These are phyloP conservation scores for Arxiozyma slooffiae DNA, from an alignment of 1,139 yeast genomes.

Conservation along the genomic window DNA sequence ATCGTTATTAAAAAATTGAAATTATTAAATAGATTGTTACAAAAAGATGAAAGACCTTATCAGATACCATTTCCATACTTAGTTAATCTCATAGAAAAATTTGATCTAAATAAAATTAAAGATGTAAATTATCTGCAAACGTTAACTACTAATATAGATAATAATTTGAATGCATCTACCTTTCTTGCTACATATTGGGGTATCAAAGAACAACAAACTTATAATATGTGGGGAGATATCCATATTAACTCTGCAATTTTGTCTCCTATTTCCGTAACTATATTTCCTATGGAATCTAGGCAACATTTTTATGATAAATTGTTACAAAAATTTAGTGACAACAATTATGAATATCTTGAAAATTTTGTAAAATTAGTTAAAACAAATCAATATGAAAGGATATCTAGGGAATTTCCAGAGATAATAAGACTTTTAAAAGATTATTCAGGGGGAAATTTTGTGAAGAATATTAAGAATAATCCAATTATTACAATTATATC, in stretches of 20 bases:
- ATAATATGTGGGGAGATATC: slow-evolving; percentile 25
- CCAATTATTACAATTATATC: slow-evolving; percentile 7
- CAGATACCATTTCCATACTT: slow-evolving; percentile 44
- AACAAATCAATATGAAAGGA: slow-evolving; percentile 6
- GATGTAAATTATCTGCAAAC: slow-evolving; percentile 6
- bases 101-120: slow-evolving; percentile 19
- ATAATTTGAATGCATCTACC: slow-evolving; percentile 10
- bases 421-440: slow-evolving; percentile 17
- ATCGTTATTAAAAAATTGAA: slow-evolving; percentile 38
- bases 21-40: slow-evolving; percentile 45
- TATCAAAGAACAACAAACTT: slow-evolving; percentile 22
- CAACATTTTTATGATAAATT: slow-evolving; percentile 17
- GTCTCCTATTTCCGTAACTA: slow-evolving; percentile 25
- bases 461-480: slow-evolving; percentile 11
- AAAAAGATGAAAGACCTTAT: slow-evolving; percentile 39
- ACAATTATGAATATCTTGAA: slow-evolving; percentile 12
- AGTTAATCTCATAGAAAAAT: slow-evolving; percentile 30
- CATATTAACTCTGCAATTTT: slow-evolving; percentile 19
- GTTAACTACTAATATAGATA: neutral
- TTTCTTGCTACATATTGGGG: slow-evolving; percentile 26
- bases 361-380: slow-evolving; percentile 16
- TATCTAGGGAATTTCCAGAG: slow-evolving; percentile 10
- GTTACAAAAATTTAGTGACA: slow-evolving; percentile 9
- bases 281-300: slow-evolving; percentile 20
- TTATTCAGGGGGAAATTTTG: slow-evolving; percentile 24